Evolutionary conservation across 2,329 filamentous ascomycete genomes (phyloP).

Genomic region (Aureobasidium sp.): DNA sequence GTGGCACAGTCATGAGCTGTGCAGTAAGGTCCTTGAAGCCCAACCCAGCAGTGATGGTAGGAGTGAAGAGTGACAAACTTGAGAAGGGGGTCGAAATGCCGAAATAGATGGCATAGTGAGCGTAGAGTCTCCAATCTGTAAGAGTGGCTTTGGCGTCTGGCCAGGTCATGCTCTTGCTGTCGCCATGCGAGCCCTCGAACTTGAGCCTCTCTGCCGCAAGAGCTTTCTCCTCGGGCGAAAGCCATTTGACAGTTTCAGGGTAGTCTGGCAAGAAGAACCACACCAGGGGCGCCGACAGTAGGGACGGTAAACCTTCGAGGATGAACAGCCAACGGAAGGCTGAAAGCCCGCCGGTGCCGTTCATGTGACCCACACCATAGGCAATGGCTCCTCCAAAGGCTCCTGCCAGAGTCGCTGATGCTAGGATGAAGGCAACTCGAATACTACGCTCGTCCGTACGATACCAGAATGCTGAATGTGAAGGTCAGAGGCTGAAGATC

Average conservation of each 20-base stretch:
- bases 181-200: slow-evolving; percentile 36
- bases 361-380: slow-evolving; percentile 42
- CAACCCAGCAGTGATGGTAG: slow-evolving; percentile 58
- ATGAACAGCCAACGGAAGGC: slow-evolving; percentile 45
- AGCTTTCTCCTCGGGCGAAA: slow-evolving; percentile 36
- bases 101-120: slow-evolving; percentile 47
- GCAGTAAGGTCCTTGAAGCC: slow-evolving; percentile 49
- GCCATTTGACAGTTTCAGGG: slow-evolving; percentile 24
- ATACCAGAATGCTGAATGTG: slow-evolving; percentile 42
- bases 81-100: slow-evolving; percentile 34
- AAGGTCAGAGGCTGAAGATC: neutral
- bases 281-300: slow-evolving; percentile 23
- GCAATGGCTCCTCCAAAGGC: slow-evolving; percentile 51
- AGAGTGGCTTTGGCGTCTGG: slow-evolving; percentile 41
- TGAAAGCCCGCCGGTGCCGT: slow-evolving; percentile 31
- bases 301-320: slow-evolving; percentile 32
- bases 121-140: slow-evolving; percentile 45
- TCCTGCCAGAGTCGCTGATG: slow-evolving; percentile 48
- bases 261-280: slow-evolving; percentile 26
- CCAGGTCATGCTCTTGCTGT: slow-evolving; percentile 41
- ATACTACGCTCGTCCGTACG: slow-evolving; percentile 49
- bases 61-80: slow-evolving; percentile 23
- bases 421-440: slow-evolving; percentile 50
- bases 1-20: slow-evolving; percentile 29
- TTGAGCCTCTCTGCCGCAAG: slow-evolving; percentile 36